Conservation (phyloP, 2,329 filamentous ascomycete genomes). For the Phaeosphaeria sp. region DNA sequence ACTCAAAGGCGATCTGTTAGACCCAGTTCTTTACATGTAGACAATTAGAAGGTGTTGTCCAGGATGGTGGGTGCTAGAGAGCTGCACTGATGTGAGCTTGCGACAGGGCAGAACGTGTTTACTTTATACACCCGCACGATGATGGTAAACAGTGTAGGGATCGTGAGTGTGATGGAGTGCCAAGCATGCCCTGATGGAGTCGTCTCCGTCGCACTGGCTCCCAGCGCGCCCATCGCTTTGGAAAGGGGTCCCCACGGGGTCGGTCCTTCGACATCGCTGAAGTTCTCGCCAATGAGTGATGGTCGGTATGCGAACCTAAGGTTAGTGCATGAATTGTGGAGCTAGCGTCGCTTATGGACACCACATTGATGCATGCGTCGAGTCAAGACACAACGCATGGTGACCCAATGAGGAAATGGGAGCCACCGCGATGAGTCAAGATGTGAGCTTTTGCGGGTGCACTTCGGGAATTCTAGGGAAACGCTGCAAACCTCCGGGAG, state of each 20-base stretch:
- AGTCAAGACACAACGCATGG: not conserved
- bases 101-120: not conserved
- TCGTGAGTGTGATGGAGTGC: not conserved
- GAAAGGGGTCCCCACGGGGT: not conserved
- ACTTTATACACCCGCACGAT: not conserved
- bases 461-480: not conserved
- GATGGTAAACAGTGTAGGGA: not conserved
- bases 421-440: constrained; percentile 4
- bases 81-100: not conserved
- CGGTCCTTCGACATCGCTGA: not conserved
- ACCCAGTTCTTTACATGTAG: not conserved
- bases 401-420: constrained; percentile 5
- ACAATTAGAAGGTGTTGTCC: not conserved
- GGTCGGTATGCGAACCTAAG: not conserved
- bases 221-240: not conserved
- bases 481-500: not conserved
- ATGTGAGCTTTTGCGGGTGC: not conserved
- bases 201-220: not conserved
- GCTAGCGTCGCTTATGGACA: not conserved
- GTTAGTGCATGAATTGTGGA: not conserved
- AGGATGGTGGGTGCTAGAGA: not conserved
- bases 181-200: not conserved
- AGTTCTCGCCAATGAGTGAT: not conserved
- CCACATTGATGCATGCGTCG: not conserved
- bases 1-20: not conserved